A percentile compares a stretch with the other conserved stretches of the same genome.
These are phyloP conservation scores for Arthrinium puccinioides DNA, from an alignment of 2,329 filamentous ascomycete species.

Conservation along the genomic window DNA sequence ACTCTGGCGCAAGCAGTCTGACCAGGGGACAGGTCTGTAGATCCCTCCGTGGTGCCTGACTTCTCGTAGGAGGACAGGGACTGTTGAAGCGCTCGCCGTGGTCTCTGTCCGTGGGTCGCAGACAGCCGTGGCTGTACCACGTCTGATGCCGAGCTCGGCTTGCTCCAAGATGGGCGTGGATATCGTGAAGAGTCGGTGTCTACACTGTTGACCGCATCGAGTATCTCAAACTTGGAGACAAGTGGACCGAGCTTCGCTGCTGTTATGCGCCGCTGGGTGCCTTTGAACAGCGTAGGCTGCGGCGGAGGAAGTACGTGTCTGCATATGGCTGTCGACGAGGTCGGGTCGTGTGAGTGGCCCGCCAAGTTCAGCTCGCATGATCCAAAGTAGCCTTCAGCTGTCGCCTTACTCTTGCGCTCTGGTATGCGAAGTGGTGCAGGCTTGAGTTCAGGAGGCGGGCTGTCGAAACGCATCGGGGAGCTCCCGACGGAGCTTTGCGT, in stretches of 20 bases:
- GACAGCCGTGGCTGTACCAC: background rate
- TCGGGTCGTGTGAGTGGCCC: background rate
- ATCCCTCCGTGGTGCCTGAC: background rate
- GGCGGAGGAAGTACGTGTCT: background rate
- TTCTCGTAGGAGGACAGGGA: background rate
- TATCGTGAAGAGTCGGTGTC: slow-evolving; percentile 5
- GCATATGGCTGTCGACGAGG: background rate
- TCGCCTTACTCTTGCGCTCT: slow-evolving; percentile 7
- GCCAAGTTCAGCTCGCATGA: no score
- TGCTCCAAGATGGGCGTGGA: background rate
- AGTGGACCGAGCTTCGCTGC: slow-evolving; percentile 18
- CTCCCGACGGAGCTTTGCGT: slow-evolving; percentile 8
- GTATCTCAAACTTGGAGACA: slow-evolving; percentile 26
- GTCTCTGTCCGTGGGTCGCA: background rate
- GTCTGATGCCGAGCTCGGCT: background rate
- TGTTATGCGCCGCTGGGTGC: slow-evolving; percentile 8
- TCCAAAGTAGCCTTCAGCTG: background rate
- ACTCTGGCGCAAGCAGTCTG: slow-evolving; percentile 1
- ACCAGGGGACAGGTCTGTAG: background rate
- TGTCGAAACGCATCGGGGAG: slow-evolving; percentile 10
- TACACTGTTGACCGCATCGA: slow-evolving; percentile 17
- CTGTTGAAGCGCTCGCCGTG: background rate
- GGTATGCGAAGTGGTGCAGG: slow-evolving; percentile 16
- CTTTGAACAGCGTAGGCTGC: background rate
- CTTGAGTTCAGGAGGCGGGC: slow-evolving; percentile 9